These are phyloP conservation scores for Penicillium sp. DNA, from an alignment of 2,329 filamentous ascomycete species.

Conservation along the genomic window DNA sequence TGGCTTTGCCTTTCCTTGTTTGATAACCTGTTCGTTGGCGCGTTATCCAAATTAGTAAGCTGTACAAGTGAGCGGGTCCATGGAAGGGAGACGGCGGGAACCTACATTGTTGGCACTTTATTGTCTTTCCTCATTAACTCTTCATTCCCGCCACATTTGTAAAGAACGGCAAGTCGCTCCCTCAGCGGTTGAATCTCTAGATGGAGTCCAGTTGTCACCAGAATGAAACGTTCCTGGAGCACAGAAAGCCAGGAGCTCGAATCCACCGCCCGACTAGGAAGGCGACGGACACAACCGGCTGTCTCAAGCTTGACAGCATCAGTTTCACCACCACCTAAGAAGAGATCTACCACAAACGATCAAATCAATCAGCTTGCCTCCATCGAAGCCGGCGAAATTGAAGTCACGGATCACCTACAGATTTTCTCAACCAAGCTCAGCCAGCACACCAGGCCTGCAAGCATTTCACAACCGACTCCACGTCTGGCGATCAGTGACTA, in stretches of 20 bases:
- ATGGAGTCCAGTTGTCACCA: not conserved
- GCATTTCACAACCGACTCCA: constrained; percentile 23
- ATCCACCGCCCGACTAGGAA: not conserved
- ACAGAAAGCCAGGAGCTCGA: constrained; percentile 3
- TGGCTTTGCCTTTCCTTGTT: too few relatives aligned
- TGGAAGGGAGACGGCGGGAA: too few relatives aligned
- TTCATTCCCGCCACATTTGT: not conserved
- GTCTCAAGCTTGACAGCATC: constrained; percentile 25
- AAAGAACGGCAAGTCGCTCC: not conserved
- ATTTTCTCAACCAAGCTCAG: constrained; percentile 51
- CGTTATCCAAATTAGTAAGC: too few relatives aligned
- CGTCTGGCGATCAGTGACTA: constrained; percentile 48
- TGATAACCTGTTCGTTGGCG: too few relatives aligned
- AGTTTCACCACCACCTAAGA: constrained; percentile 32
- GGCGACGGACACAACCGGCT: not conserved
- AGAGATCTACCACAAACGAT: not conserved
- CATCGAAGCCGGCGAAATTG: constrained; percentile 55
- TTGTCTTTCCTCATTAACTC: not conserved
- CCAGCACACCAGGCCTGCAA: constrained; percentile 27
- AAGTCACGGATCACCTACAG: constrained; percentile 51
- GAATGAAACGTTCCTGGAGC: constrained; percentile 21
- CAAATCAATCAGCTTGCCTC: constrained; percentile 40
- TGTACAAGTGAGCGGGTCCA: too few relatives aligned
- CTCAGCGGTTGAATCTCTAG: not conserved
- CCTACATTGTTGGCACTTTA: too few relatives aligned